Evolutionary conservation across 768 basidiomycete species (phyloP).

Genomic region (Tylopilus sp.): DNA sequence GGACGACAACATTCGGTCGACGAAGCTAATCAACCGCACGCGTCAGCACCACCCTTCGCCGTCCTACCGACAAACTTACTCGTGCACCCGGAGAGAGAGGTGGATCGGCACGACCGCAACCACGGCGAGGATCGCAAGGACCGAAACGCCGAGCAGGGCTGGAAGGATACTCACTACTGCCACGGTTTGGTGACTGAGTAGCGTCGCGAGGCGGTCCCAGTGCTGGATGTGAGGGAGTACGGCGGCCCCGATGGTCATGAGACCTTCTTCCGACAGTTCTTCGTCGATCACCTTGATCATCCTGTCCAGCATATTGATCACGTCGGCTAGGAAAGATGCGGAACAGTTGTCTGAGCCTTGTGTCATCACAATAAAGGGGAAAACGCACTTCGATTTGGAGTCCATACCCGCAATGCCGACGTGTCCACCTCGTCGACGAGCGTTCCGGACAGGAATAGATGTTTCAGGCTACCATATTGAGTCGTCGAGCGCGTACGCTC

Average conservation of each 20-base stretch:
- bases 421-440: conserved; percentile 15
- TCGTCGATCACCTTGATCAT: conserved; percentile 5
- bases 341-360: neutral
- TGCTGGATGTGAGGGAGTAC: conserved; percentile 9
- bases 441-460: conserved; percentile 13
- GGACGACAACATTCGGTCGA: neutral
- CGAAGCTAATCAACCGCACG: neutral
- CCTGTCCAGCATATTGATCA: neutral
- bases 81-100: neutral
- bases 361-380: neutral
- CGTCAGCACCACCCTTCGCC: neutral
- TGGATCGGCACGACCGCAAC: conserved; percentile 7
- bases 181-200: neutral
- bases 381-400: conserved; percentile 16
- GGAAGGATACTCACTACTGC: neutral
- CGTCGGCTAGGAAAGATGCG: neutral
- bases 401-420: conserved; percentile 11
- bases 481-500: neutral
- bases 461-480: conserved; percentile 16
- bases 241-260: conserved; percentile 6
- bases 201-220: conserved; percentile 6
- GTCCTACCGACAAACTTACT: conserved; percentile 3
- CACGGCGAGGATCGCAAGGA: conserved; percentile 11
- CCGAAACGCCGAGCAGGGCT: conserved; percentile 18
- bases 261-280: conserved; percentile 7